Evolutionary conservation across 345 rosid genomes (phyloP).

Genomic region (Linum tenue): DNA sequence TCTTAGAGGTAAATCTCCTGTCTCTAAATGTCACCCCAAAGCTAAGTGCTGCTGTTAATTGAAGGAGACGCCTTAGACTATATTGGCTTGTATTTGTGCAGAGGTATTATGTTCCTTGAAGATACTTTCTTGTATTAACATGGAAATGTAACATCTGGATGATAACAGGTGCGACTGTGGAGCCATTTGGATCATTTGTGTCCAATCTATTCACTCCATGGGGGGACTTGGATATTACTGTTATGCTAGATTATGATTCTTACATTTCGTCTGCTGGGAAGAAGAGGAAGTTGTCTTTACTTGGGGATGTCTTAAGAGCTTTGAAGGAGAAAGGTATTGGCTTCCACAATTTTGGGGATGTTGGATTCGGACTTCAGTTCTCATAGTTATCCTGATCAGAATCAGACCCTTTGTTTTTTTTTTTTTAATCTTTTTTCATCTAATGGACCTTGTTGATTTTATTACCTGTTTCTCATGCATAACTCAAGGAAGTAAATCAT

Average conservation of each 20-base stretch:
- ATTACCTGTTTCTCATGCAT: no score
- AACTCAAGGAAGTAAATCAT: no score
- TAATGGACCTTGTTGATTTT: no score
- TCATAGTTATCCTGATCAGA: no score
- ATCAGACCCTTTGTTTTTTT: no score
- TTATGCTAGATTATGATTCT: conserved; percentile 43
- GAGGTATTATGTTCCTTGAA: background rate
- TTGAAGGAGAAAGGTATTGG: conserved; percentile 46
- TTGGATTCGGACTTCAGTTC: background rate
- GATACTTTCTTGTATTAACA: background rate
- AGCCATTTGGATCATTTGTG: conserved; percentile 85
- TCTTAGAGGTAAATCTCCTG: conserved; percentile 54
- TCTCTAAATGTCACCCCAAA: conserved; percentile 2
- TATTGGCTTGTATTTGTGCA: background rate
- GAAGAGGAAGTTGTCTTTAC: conserved; percentile 51
- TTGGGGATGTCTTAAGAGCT: conserved; percentile 45
- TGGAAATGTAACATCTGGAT: conserved; percentile 8
- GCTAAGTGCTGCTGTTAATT: background rate
- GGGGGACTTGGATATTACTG: conserved; percentile 83
- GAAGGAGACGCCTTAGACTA: background rate
- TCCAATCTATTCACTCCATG: conserved; percentile 68
- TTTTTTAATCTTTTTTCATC: no score
- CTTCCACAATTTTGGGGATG: no score
- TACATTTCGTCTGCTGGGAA: conserved; percentile 58
- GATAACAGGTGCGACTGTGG: conserved; percentile 66